A percentile compares a stretch with the other conserved stretches of the same genome.
phyloP scores from a whole-genome alignment of 768 basidiomycete species.

The Gelatoporia subvermispora region DNA sequence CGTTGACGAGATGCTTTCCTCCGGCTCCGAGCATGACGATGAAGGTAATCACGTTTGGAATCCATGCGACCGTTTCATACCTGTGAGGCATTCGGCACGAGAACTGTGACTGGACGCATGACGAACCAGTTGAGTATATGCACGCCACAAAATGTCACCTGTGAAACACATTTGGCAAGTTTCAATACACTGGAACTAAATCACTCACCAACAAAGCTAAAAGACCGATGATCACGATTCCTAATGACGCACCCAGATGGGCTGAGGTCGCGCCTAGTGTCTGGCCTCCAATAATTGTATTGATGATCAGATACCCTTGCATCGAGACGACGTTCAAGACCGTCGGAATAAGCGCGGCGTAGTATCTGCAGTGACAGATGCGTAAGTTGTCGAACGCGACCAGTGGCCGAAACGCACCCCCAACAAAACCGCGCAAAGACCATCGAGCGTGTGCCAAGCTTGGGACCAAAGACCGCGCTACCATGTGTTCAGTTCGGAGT shows the following conservation, averaged over 20 bases:
- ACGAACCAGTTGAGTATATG: constrained; percentile 29
- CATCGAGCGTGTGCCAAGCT: constrained; percentile 52
- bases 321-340: constrained; percentile 38
- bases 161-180: no score
- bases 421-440: constrained; percentile 49
- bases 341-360: constrained; percentile 34
- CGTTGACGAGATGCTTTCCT: constrained; percentile 26
- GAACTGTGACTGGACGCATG: background rate
- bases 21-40: constrained; percentile 33
- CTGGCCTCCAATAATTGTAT: constrained; percentile 46
- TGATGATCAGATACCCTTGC: constrained; percentile 44
- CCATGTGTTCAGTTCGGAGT: background rate
- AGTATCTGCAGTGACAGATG: constrained; percentile 28
- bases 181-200: background rate
- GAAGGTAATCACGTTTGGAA: constrained; percentile 35
- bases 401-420: constrained; percentile 26
- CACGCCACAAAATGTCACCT: constrained; percentile 32
- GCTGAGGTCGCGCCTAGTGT: constrained; percentile 35
- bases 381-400: background rate
- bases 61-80: constrained; percentile 36
- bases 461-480: constrained; percentile 49
- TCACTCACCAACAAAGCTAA: constrained; percentile 29
- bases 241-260: constrained; percentile 25
- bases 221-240: constrained; percentile 39
- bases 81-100: constrained; percentile 3